Base-by-base conservation (phyloP, 23 red algal genomes). In the Cyanidiococcus yangmingshanensis region DNA sequence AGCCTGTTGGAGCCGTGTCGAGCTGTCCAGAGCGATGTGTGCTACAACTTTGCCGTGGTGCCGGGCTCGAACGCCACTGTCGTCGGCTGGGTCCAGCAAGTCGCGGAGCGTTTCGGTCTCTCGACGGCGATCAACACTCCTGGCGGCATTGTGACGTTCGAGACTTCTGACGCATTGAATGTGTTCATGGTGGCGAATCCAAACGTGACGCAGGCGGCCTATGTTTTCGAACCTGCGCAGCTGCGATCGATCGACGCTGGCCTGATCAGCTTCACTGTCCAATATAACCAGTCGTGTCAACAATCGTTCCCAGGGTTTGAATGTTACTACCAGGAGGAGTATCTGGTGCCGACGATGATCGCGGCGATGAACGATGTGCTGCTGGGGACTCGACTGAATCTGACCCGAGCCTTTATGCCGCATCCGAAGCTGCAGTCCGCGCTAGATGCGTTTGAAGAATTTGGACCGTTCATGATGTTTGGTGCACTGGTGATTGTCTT, bases 151-250 rank as follows among this genome's bases (percentile, higher is more conserved):
- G 67, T 81, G 3, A 68, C 45, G 21, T 89, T 89, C 75, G 40
- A 59, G n/a, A 40, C 76, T 37, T 79, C 75, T 25, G 68, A 79
- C 30, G 24, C 0, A 0, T 67, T 95, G 45, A 95, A 95, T 54
- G 41, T 33, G 3, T 86, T 82, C 50, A 68, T 89, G 1, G 74
- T 87, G 34, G 74, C 41, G 21, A 82, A 89, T 41, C 83, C 87
- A 0, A 95, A 95, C 75, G 40, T 68, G 30, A 95, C 91, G 12
- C 86, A 89, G 75, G 91, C 91, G 27, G 91, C 91, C 35, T 95
- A 89, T 77, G 83, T 95, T 37, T 95, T 95, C 68, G 91, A 95
- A 63, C 24, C 77, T 0, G 82, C 85, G 18, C 77, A 87, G 39
- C 83, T 95, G 37, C 39, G 75, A 50, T 54, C 81, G 18, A 86